A percentile compares a stretch with the other conserved stretches of the same genome.
phyloP scores from a whole-genome alignment of 2,329 filamentous ascomycete genomes.

The Orbilia javanica region DNA sequence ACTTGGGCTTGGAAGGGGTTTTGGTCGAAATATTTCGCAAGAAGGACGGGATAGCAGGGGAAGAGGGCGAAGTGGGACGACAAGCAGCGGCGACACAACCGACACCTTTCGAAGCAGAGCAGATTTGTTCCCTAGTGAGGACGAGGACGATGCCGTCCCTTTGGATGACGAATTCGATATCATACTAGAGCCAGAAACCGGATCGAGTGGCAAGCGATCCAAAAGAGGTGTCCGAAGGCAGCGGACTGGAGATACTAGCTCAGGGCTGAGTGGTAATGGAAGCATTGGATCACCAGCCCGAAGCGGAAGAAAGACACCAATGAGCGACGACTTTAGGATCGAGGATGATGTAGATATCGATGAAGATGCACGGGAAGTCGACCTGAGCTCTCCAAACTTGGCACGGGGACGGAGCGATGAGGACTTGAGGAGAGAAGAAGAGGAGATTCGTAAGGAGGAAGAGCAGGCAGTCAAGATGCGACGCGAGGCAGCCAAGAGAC shows the following conservation, averaged over 20 bases:
- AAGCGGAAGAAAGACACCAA: constrained; percentile 39
- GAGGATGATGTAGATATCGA: constrained; percentile 58
- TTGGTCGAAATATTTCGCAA: not conserved
- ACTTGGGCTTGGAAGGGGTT: constrained; percentile 69
- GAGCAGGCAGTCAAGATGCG: constrained; percentile 71
- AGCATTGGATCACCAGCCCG: constrained; percentile 50
- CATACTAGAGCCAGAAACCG: constrained; percentile 71
- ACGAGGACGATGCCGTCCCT: constrained; percentile 77
- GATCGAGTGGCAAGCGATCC: constrained; percentile 67
- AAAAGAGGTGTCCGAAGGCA: constrained; percentile 65
- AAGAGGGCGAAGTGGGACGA: constrained; percentile 71
- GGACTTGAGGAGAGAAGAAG: constrained; percentile 73
- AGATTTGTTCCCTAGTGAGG: constrained; percentile 76
- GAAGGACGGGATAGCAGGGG: constrained; percentile 31
- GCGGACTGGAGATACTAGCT: constrained; percentile 68
- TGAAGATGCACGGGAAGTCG: constrained; percentile 60
- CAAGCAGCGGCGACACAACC: constrained; percentile 71
- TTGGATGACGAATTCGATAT: constrained; percentile 77
- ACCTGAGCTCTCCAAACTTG: constrained; percentile 58
- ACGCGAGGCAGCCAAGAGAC: constrained; percentile 70
- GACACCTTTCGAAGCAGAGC: constrained; percentile 75
- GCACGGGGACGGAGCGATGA: constrained; percentile 67
- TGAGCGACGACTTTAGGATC: constrained; percentile 36
- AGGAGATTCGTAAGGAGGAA: constrained; percentile 69
- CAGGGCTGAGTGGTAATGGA: constrained; percentile 64